A percentile compares a stretch with the other conserved stretches of the same genome.
Conservation (phyloP, 1,284 basidiomycete genomes). For the Psilocybe mexicana region DNA sequence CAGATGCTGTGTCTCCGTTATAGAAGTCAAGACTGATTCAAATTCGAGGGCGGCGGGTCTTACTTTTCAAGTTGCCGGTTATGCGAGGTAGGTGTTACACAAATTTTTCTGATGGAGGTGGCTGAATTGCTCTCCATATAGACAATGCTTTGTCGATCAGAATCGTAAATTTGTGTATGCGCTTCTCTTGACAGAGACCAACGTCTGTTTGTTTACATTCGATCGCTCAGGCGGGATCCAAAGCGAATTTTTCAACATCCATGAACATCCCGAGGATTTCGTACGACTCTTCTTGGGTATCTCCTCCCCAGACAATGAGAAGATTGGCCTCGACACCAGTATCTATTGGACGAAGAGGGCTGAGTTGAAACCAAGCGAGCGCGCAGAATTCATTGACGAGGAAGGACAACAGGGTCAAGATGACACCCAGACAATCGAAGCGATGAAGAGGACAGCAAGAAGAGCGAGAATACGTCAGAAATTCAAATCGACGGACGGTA, state of each 20-base stretch:
- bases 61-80: too few species aligned
- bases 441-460: too few species aligned
- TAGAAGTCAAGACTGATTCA: background rate
- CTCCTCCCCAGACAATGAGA: conserved; percentile 3
- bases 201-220: conserved; percentile 6
- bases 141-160: too few species aligned
- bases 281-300: conserved; percentile 7
- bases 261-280: conserved; percentile 2
- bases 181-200: conserved; percentile 2
- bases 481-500: background rate
- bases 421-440: too few species aligned
- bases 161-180: conserved; percentile 7
- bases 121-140: too few species aligned
- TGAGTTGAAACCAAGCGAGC: too few species aligned
- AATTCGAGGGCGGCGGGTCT: background rate
- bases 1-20: background rate
- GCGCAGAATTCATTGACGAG: too few species aligned
- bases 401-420: too few species aligned
- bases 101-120: too few species aligned
- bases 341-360: conserved; percentile 13
- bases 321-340: conserved; percentile 18
- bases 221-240: conserved; percentile 6
- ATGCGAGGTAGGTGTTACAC: too few species aligned
- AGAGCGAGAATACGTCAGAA: too few species aligned
- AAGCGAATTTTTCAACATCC: conserved; percentile 3